Base-by-base conservation (phyloP, 2,329 filamentous ascomycete species). In the Aspergillus sergii region DNA sequence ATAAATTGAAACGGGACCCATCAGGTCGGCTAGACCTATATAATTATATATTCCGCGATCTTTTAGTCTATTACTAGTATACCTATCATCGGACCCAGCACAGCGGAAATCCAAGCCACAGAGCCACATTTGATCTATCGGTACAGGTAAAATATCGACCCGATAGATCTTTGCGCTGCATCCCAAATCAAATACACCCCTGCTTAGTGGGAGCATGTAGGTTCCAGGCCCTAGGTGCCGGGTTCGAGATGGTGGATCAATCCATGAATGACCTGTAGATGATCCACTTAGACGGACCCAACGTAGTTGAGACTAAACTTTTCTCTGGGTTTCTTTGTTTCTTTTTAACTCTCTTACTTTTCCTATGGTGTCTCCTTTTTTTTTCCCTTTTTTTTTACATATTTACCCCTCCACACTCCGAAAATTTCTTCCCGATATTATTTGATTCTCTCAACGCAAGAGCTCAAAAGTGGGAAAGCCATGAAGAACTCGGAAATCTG, bases 51-150 rank as follows among this genome's bases (percentile, higher is more conserved):
- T 39, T 55, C 32, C 34, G 51, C 23, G 9, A 28, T 3, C 51
- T 39, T 10, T 41, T 41, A 41, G 16, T 41, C 39, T 41, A n/a
- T 41, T 41, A 26, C 23, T 23, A 26, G 16, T 39, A 54, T 54
- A 55, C 51, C 32, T 55, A 55, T 55, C 51, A 39, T 55, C 34
- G n/a, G 32, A 39, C 51, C 51, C 51, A 39, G 16, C 6, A 41
- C 21, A 26, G 32, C 12, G 51, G 51, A 11, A n/a, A 34, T n/a
- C 51, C 10, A 54, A 36, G 51, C 51, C 51, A 55, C 32, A 55
- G 51, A 55, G 32, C 51, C 51, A 55, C 51, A 39, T 6, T 26
- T 55, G 51, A 55, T 55, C 51, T 55, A 55, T 55, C 51, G n/a
- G 51, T 39, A 16, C 28, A 32, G 48, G n/a, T 28, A 39, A 55